Base-by-base conservation (phyloP, 345 rosid genomes). In the Lenwebbia sp. region DNA sequence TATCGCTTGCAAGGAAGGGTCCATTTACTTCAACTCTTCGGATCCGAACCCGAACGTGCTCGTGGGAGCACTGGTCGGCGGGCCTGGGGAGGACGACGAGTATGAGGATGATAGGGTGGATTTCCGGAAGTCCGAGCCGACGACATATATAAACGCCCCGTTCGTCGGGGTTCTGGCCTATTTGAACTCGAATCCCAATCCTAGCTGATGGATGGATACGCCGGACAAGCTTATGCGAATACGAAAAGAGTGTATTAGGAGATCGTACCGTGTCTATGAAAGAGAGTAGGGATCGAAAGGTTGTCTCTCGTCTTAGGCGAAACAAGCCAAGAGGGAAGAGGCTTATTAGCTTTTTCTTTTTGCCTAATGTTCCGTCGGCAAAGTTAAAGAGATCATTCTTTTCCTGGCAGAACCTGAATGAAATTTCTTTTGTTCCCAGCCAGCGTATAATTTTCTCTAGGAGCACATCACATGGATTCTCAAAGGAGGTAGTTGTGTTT, bases 141-240 rank as follows among this genome's bases (percentile, higher is more conserved):
- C 99, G 0, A 97, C 99, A 4, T 97, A 97, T 54, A 95, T 97
- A 54, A 97, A 96, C 83, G 99, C 99, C 49, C 98, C 99, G 2
- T 94, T 96, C 85, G 98, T 97, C 47, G 99, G 99, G 23, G 98
- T 93, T 53, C 94, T 96, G 82, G 97, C 99, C 76, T 96, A 93
- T 84, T 93, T 97, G 88, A 95, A 95, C 4, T 98, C 97, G 15
- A 94, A 97, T 89, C 94, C 98, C 22, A 86, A 87, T 65, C 88
- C 87, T 37, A 87, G 90, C 76, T 94, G 85, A 85, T 57, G 51
- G 21, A 50, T 9, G 54, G 81, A 70, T 40, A 70, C 37, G 47
- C 81, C 1, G 81, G 81, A 70, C 47, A 37, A 70, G 47, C 81
- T 19, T 21, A 70, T 37, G 78, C 19, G 56, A 84, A 22, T 14